A percentile compares a stretch with the other conserved stretches of the same genome.
These are phyloP conservation scores for Trichoderma sp. DNA, from an alignment of 2,329 filamentous ascomycete species.

Conservation along the genomic window DNA sequence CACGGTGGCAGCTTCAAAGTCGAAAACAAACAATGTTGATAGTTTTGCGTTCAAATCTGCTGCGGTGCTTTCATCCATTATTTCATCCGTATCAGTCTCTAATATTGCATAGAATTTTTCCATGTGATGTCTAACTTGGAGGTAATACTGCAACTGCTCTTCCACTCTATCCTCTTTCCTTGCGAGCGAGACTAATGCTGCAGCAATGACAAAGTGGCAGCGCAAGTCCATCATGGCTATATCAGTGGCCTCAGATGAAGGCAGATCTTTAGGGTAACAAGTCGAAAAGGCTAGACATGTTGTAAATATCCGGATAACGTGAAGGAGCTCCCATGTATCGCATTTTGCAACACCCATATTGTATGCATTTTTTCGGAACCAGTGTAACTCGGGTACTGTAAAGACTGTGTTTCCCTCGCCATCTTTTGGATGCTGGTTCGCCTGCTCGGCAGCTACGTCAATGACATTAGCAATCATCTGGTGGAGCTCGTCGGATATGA, in stretches of 20 bases:
- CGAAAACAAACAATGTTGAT: slow-evolving; percentile 67
- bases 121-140: slow-evolving; percentile 59
- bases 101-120: slow-evolving; percentile 53
- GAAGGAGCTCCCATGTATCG: slow-evolving; percentile 51
- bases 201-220: slow-evolving; percentile 66
- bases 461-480: slow-evolving; percentile 16
- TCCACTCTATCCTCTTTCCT: slow-evolving; percentile 51
- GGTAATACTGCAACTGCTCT: slow-evolving; percentile 59
- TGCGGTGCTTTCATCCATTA: slow-evolving; percentile 43
- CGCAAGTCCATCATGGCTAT: slow-evolving; percentile 61
- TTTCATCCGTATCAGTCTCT: slow-evolving; percentile 36
- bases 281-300: slow-evolving; percentile 53
- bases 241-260: slow-evolving; percentile 43
- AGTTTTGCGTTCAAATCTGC: slow-evolving; percentile 61
- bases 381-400: slow-evolving; percentile 66
- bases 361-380: slow-evolving; percentile 82
- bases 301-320: slow-evolving; percentile 56
- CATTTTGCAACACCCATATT: slow-evolving; percentile 68
- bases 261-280: slow-evolving; percentile 49
- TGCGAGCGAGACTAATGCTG: slow-evolving; percentile 51
- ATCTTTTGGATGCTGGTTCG: slow-evolving; percentile 38
- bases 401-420: slow-evolving; percentile 51
- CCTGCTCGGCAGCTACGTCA: slow-evolving; percentile 29
- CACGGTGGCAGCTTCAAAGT: slow-evolving; percentile 71
- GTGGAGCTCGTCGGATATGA: not conserved